Conservation (phyloP, 331 rosid genomes). For the Stylosanthes scabra region DNA sequence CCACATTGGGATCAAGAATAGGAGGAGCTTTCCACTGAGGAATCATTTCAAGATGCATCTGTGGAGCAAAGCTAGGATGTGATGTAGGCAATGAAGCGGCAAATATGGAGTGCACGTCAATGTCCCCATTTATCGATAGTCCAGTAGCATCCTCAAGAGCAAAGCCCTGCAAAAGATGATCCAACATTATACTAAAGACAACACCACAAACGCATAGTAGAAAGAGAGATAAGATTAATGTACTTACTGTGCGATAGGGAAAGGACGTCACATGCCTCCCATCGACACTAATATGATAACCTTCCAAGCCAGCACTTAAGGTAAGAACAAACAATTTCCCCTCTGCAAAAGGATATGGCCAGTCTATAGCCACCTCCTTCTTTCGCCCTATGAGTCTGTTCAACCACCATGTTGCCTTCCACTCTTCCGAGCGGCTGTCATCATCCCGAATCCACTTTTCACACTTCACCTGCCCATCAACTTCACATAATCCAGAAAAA, state of each 20-base stretch:
- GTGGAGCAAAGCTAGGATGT: conserved; percentile 95
- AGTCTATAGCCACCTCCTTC: conserved; percentile 71
- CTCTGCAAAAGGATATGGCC: conserved; percentile 97
- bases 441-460: conserved; percentile 97
- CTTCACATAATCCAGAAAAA: conserved; percentile 53
- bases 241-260: conserved; percentile 91
- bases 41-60: conserved; percentile 79
- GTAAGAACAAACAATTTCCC: conserved; percentile 92
- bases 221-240: conserved; percentile 21
- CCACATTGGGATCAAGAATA: conserved; percentile 52
- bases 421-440: conserved; percentile 75
- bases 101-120: conserved; percentile 81
- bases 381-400: conserved; percentile 87
- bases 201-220: neutral
- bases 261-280: conserved; percentile 92
- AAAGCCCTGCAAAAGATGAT: conserved; percentile 80
- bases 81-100: conserved; percentile 88
- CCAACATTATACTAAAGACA: conserved; percentile 7
- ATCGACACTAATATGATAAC: conserved; percentile 89
- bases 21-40: conserved; percentile 82
- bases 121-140: conserved; percentile 76
- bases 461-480: conserved; percentile 93
- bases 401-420: conserved; percentile 90
- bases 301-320: conserved; percentile 94
- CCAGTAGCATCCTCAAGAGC: conserved; percentile 98